phyloP scores from a whole-genome alignment of 768 basidiomycete genomes.

The Podaxis mareebaensis region DNA sequence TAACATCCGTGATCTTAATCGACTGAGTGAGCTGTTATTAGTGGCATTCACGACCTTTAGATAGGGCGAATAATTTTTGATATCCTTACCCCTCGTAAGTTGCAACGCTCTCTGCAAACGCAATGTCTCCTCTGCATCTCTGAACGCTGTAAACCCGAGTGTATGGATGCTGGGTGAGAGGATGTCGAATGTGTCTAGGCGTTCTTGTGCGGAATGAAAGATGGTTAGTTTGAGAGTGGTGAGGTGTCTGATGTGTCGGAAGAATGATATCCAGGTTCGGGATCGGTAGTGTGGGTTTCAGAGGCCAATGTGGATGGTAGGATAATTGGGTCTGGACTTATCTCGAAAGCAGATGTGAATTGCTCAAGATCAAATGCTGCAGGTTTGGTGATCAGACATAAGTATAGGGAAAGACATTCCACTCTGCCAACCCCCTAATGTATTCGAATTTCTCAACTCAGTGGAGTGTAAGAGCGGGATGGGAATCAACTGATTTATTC shows the following conservation, averaged over 20 bases:
- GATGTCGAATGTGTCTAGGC: neutral
- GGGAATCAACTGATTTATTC: neutral
- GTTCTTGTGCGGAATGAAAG: neutral
- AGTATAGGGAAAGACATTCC: slow-evolving; percentile 9
- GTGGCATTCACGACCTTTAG: neutral
- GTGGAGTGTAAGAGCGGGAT: neutral
- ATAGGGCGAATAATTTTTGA: neutral
- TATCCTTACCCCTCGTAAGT: neutral
- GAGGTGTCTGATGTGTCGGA: neutral
- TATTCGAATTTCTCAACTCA: slow-evolving; percentile 14
- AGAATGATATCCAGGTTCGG: neutral
- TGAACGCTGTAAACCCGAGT: neutral
- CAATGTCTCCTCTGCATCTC: slow-evolving; percentile 1
- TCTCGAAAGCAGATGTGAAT: neutral
- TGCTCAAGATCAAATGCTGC: neutral
- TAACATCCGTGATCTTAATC: no score
- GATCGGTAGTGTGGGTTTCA: neutral
- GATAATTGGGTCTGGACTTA: neutral
- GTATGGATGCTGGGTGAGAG: neutral
- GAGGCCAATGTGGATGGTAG: neutral
- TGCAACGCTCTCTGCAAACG: neutral
- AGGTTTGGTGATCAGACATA: slow-evolving; percentile 6
- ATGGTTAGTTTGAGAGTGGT: neutral
- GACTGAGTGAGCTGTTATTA: no score
- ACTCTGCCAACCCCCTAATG: neutral